These are phyloP conservation scores for Dactylellina haptotyla DNA, from an alignment of 2,329 filamentous ascomycete species.

Conservation along the genomic window DNA sequence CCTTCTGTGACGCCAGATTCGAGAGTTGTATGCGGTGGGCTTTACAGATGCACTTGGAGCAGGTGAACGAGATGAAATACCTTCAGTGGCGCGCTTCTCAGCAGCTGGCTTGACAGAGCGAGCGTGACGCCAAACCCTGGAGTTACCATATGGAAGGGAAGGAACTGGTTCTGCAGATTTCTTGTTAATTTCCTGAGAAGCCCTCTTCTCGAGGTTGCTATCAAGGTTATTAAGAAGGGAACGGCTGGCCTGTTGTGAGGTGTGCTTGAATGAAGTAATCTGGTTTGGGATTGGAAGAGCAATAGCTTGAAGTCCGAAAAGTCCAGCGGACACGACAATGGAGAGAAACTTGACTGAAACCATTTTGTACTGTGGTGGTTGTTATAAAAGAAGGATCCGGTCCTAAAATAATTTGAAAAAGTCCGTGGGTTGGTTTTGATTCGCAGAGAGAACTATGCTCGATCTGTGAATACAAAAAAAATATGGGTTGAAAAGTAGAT, in stretches of 20 bases:
- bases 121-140: slow-evolving; percentile 8
- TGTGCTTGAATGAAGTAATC: slow-evolving; percentile 30
- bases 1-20: slow-evolving; percentile 4
- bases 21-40: slow-evolving; percentile 10
- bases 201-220: slow-evolving; percentile 6
- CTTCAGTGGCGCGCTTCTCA: slow-evolving; percentile 5
- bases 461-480: slow-evolving; percentile 11
- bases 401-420: slow-evolving; percentile 9
- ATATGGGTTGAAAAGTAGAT: background rate
- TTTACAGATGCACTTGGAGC: background rate
- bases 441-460: too few relatives aligned
- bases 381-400: slow-evolving; percentile 13
- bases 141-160: slow-evolving; percentile 1
- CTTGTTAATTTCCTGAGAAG: background rate
- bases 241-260: background rate
- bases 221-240: slow-evolving; percentile 2
- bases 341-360: slow-evolving; percentile 31
- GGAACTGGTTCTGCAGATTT: background rate
- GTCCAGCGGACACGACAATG: slow-evolving; percentile 26
- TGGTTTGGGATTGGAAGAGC: slow-evolving; percentile 37
- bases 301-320: slow-evolving; percentile 39
- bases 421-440: background rate
- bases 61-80: slow-evolving; percentile 6
- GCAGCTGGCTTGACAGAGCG: background rate
- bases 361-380: slow-evolving; percentile 24